A percentile compares a stretch with the other conserved stretches of the same genome.
These are phyloP conservation scores for Salicornia ramosissima DNA, from an alignment of 148 eudicot species.

Conservation along the genomic window DNA sequence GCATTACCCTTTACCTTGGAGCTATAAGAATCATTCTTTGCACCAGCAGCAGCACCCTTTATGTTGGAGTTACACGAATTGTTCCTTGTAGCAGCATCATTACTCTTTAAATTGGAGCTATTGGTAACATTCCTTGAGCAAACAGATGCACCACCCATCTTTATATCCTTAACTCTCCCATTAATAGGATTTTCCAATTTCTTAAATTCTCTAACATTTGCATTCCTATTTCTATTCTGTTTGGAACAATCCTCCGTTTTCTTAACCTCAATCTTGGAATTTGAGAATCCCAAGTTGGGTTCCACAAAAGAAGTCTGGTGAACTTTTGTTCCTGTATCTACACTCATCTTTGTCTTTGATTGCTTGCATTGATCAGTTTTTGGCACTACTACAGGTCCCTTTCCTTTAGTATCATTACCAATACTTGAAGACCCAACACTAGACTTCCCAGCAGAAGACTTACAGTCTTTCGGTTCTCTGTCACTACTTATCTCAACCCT, in stretches of 20 bases:
- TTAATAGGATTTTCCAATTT: constrained; percentile 14
- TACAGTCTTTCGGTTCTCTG: constrained; percentile 34
- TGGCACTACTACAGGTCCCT: background rate
- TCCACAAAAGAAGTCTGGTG: constrained; percentile 36
- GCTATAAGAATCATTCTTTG: no score
- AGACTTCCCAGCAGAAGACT: constrained; percentile 54
- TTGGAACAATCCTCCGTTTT: constrained; percentile 9
- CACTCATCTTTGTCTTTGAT: no score
- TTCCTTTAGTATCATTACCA: constrained; percentile 16
- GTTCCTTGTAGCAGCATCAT: background rate
- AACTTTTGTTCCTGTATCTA: constrained; percentile 37
- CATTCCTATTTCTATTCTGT: constrained; percentile 25
- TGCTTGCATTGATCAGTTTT: constrained; percentile 8
- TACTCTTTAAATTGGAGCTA: constrained; percentile 2
- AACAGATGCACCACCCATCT: constrained; percentile 19
- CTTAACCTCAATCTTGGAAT: constrained; percentile 25
- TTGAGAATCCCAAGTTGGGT: constrained; percentile 37
- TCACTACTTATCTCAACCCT: constrained; percentile 34
- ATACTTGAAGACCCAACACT: constrained; percentile 50
- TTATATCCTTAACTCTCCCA: constrained; percentile 18
- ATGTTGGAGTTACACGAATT: no score
- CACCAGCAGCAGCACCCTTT: no score
- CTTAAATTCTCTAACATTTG: constrained; percentile 27
- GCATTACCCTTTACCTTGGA: no score
- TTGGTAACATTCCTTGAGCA: background rate